These are phyloP conservation scores for Agastache rugosa DNA, from an alignment of 257 asterid species.

Conservation along the genomic window DNA sequence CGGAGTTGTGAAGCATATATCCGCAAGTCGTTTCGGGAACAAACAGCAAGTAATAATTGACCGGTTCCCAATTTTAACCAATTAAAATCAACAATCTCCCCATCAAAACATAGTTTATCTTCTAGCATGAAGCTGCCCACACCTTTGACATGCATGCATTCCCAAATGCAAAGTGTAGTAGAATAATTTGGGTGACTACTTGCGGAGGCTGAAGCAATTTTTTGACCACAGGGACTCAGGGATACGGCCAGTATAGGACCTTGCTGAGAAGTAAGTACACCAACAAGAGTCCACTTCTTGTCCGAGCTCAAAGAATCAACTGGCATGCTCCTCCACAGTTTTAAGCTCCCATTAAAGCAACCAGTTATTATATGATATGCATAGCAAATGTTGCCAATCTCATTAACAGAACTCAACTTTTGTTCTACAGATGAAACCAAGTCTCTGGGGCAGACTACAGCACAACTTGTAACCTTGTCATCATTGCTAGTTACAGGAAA, in stretches of 20 bases:
- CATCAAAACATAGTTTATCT: conserved; percentile 69
- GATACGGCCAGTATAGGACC: conserved; percentile 65
- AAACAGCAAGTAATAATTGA: conserved; percentile 75
- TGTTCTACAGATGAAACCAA: conserved; percentile 51
- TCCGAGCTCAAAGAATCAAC: conserved; percentile 48
- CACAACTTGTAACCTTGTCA: conserved; percentile 69
- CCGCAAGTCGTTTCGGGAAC: conserved; percentile 70
- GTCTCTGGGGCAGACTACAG: conserved; percentile 62
- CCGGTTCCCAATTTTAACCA: conserved; percentile 87
- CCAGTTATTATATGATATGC: conserved; percentile 91
- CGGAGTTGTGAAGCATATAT: conserved; percentile 61
- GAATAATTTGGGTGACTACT: conserved; percentile 43
- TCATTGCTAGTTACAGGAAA: conserved; percentile 66
- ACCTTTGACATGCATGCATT: conserved; percentile 61
- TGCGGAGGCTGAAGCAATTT: conserved; percentile 67
- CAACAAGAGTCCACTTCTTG: conserved; percentile 83
- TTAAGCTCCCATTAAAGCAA: conserved; percentile 65
- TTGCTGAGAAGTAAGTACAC: conserved; percentile 61
- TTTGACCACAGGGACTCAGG: conserved; percentile 70
- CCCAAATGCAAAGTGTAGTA: conserved; percentile 72
- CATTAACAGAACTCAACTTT: conserved; percentile 45
- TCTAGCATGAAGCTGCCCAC: conserved; percentile 80
- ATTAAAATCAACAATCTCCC: conserved; percentile 64
- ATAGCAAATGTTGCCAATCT: conserved; percentile 47
- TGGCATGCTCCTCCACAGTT: conserved; percentile 85